Evolutionary conservation across 1,284 basidiomycete species (phyloP).

Genomic region (Microbotryum intermedium): DNA sequence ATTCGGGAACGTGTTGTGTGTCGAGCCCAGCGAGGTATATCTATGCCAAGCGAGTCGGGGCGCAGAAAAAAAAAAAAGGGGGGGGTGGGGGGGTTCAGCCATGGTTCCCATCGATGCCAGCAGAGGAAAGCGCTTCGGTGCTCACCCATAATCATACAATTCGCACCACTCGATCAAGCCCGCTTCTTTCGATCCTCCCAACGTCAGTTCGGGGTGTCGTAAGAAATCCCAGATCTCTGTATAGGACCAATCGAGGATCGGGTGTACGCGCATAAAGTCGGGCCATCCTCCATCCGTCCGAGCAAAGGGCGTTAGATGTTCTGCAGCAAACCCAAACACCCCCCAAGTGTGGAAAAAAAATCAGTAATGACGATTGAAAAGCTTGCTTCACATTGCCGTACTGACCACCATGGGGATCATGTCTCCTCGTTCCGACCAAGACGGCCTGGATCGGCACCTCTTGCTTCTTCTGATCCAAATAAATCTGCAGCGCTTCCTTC

Average conservation of each 20-base stretch:
- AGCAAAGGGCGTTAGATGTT: conserved; percentile 55
- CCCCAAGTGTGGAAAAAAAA: neutral
- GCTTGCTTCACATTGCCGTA: conserved; percentile 17
- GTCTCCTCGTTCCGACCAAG: conserved; percentile 74
- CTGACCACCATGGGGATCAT: conserved; percentile 87
- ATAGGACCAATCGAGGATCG: conserved; percentile 93
- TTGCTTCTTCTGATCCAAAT: conserved; percentile 50
- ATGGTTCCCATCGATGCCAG: too few relatives aligned
- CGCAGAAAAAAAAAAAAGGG: neutral
- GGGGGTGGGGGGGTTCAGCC: too few relatives aligned
- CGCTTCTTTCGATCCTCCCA: conserved; percentile 8
- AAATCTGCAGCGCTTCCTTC: conserved; percentile 67
- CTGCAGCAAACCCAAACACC: neutral
- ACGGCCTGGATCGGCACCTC: conserved; percentile 56
- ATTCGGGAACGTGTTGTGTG: conserved; percentile 87
- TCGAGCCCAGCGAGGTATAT: conserved; percentile 92
- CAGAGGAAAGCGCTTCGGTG: conserved; percentile 1
- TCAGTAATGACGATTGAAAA: neutral
- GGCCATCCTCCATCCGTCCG: conserved; percentile 87
- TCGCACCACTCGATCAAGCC: conserved; percentile 55
- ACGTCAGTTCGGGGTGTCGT: conserved; percentile 57
- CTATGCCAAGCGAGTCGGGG: conserved; percentile 42
- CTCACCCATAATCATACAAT: conserved; percentile 84
- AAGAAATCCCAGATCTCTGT: conserved; percentile 82
- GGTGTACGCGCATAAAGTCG: conserved; percentile 79